A percentile compares a stretch with the other conserved stretches of the same genome.
Evolutionary conservation across 2,329 filamentous ascomycete species (phyloP).

Genomic region (Calonectria naviculata): DNA sequence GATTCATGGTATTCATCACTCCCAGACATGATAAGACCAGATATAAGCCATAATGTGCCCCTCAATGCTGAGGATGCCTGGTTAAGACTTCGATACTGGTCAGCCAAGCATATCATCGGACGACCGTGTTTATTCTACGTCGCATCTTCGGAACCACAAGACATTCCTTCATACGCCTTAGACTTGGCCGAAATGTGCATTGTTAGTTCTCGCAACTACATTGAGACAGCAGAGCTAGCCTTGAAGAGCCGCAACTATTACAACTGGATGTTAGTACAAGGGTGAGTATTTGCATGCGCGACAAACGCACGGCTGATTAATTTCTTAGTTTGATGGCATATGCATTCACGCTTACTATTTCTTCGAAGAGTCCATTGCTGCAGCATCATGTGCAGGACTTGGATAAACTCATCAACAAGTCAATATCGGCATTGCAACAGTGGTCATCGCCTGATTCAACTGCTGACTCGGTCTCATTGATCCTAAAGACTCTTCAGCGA

Average conservation of each 20-base stretch:
- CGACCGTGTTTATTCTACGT: conserved; percentile 32
- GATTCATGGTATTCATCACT: conserved; percentile 39
- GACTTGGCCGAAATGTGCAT: background rate
- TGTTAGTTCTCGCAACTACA: conserved; percentile 19
- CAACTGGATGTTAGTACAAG: conserved; percentile 20
- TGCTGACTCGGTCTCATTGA: background rate
- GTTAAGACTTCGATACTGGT: conserved; percentile 34
- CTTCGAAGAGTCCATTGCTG: background rate
- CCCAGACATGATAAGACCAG: conserved; percentile 36
- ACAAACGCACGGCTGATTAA: background rate
- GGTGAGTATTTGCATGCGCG: background rate
- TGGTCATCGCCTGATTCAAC: background rate
- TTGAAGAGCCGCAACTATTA: conserved; percentile 1
- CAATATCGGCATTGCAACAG: background rate
- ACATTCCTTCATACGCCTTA: background rate
- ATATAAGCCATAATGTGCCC: conserved; percentile 22
- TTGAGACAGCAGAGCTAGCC: conserved; percentile 5
- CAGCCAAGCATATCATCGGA: conserved; percentile 30
- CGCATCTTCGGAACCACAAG: background rate
- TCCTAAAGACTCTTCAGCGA: background rate
- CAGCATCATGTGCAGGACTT: background rate
- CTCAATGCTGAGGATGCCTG: conserved; percentile 23
- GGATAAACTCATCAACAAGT: background rate
- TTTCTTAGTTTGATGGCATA: background rate
- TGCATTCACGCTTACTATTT: background rate